Evolutionary conservation across 2,329 filamentous ascomycete species (phyloP).

Genomic region (Aspergillus sp.): DNA sequence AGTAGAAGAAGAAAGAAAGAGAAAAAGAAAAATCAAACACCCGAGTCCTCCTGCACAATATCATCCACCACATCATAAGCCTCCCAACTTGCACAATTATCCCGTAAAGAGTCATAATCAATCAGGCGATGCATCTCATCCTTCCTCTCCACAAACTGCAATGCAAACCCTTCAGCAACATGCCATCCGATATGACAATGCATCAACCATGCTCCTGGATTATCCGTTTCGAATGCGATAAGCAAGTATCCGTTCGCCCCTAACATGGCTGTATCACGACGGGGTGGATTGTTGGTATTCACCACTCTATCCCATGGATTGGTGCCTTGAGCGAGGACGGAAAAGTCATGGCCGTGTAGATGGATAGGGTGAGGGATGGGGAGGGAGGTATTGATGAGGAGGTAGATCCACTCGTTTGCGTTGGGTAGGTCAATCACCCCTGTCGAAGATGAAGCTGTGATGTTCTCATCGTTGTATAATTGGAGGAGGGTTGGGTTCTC

Average conservation of each 20-base stretch:
- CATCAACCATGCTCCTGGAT: constrained; percentile 43
- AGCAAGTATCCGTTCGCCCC: constrained; percentile 43
- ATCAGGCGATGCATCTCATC: constrained; percentile 18
- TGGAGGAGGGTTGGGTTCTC: constrained; percentile 25
- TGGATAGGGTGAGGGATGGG: constrained; percentile 56
- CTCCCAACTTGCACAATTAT: constrained; percentile 12
- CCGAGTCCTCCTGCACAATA: too few relatives aligned
- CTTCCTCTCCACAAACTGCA: constrained; percentile 29
- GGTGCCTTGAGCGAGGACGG: constrained; percentile 54
- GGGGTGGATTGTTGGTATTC: constrained; percentile 36
- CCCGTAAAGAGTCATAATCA: constrained; percentile 9
- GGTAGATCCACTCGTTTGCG: constrained; percentile 22
- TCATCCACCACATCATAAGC: constrained; percentile 1
- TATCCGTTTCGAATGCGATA: constrained; percentile 48
- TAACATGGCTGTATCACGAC: constrained; percentile 47
- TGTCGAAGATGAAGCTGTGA: constrained; percentile 9
- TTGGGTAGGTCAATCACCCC: constrained; percentile 20
- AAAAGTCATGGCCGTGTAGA: constrained; percentile 68
- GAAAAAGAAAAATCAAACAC: too few relatives aligned
- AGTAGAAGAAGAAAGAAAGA: too few relatives aligned
- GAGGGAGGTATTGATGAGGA: constrained; percentile 19
- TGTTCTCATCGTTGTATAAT: constrained; percentile 12
- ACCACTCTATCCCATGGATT: constrained; percentile 21
- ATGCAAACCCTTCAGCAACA: constrained; percentile 22
- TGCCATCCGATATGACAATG: constrained; percentile 32